Base-by-base conservation (phyloP, 305 asterid species). In the Fraxinus velutina region DNA sequence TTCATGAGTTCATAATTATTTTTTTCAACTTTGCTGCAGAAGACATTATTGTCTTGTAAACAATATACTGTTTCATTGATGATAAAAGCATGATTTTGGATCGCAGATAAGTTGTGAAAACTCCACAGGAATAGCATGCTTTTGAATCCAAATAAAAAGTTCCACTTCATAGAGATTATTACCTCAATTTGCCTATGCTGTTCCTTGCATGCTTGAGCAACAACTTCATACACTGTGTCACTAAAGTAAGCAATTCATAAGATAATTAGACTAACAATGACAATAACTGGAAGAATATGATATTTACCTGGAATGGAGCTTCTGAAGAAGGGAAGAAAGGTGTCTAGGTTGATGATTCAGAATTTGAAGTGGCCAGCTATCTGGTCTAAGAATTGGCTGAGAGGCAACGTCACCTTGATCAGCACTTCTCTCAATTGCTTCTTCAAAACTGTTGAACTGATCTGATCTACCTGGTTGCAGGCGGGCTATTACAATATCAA, bases 111-210 rank as follows among this genome's bases (percentile, higher is more conserved):
- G 78, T 79, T 79, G 77, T 75, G 62, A 62, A 52, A 78, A 13
- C 82, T 78, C 33, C 24, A 39, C 9, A 76, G 68, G 78, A 86
- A 66, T 8, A 21, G 37, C 37, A 77, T 44, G 52, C 47, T 2
- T 68, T 81, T 57, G 10, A 44, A 75, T 86, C 71, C 13, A 82
- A 83, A 36, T 68, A 36, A 73, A 71, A 81, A 68, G 1, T 4
- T 15, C 57, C 62, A n/a, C 22, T 12, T 24, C 74, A 80, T 52
- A 85, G 5, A 75, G 33, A 80, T 47, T 71, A 47, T 88, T 86
- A 96, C 99, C 98, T 96, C 94, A 83, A 96, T 94, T 90, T 93
- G 98, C 86, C 99, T 92, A 75, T 96, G 99, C 85, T 92, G 99
- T 85, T 96, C 98, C 91, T 90, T 94, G 94, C 99, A 94, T 81